A percentile compares a stretch with the other conserved stretches of the same genome.
Conservation (phyloP, 345 rosid species). For the Sisymbrium altissimum region DNA sequence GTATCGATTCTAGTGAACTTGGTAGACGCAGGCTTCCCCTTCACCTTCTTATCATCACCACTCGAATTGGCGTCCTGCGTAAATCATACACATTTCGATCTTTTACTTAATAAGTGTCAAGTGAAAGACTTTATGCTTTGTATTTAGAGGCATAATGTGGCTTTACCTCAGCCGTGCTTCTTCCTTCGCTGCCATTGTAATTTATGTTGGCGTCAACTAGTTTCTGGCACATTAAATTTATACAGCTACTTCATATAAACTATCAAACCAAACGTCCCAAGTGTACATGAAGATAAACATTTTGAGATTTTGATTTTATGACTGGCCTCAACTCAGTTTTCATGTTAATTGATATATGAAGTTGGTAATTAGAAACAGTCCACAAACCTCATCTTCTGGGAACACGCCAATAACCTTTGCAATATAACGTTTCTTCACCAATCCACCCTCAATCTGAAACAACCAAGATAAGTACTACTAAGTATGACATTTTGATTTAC, state of each 20-base stretch:
- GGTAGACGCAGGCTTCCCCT: constrained; percentile 84
- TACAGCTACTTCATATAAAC: constrained; percentile 3
- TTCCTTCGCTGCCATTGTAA: constrained; percentile 74
- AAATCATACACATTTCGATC: not conserved
- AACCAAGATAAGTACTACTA: not conserved
- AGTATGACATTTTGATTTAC: not conserved
- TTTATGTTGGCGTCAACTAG: constrained; percentile 60
- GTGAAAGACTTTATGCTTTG: not conserved
- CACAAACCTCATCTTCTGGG: constrained; percentile 70
- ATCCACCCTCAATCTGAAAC: constrained; percentile 77
- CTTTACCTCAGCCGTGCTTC: constrained; percentile 72
- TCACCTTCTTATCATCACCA: constrained; percentile 40
- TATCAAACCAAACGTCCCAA: not conserved
- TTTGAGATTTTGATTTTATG: not conserved
- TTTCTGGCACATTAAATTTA: constrained; percentile 44
- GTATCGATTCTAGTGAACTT: constrained; percentile 81
- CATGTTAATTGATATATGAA: not conserved
- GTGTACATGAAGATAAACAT: not conserved
- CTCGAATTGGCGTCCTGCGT: constrained; percentile 46
- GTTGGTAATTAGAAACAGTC: not conserved
- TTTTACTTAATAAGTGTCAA: not conserved
- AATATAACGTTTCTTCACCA: constrained; percentile 63
- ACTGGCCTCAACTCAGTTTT: not conserved
- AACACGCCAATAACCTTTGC: constrained; percentile 76
- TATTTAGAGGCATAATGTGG: not conserved